Conservation (phyloP, 2,329 filamentous ascomycete species). For the Endoconidiophora laricicola region DNA sequence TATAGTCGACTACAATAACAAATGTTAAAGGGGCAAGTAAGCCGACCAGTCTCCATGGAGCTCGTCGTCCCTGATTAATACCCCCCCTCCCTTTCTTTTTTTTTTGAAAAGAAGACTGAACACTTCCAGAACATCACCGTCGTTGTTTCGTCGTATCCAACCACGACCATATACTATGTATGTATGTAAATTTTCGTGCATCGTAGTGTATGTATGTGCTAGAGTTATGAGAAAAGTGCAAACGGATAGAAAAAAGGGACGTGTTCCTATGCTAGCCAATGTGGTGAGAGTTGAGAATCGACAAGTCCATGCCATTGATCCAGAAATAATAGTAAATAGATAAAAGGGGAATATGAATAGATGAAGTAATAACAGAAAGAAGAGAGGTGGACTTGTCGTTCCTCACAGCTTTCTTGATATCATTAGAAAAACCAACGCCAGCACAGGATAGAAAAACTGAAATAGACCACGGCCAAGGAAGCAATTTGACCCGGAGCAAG, state of each 20-base stretch:
- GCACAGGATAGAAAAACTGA: constrained; percentile 10
- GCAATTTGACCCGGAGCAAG: constrained; percentile 10
- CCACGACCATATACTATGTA: too few relatives aligned
- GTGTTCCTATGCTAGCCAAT: background rate
- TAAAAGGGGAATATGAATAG: constrained; percentile 12
- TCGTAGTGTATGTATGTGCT: too few relatives aligned
- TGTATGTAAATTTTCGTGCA: too few relatives aligned
- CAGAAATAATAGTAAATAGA: constrained; percentile 8
- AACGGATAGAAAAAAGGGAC: constrained; percentile 1
- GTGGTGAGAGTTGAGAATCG: background rate
- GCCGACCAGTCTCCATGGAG: too few relatives aligned
- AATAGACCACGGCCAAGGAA: constrained; percentile 1
- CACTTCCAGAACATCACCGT: too few relatives aligned
- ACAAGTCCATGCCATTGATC: constrained; percentile 7
- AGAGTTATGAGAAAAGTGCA: background rate
- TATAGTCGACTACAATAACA: too few relatives aligned
- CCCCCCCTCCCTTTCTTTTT: too few relatives aligned
- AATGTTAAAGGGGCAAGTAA: too few relatives aligned
- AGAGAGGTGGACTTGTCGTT: constrained; percentile 6
- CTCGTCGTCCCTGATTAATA: too few relatives aligned
- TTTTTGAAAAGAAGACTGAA: too few relatives aligned
- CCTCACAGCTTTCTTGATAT: constrained; percentile 6
- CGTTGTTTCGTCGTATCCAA: too few relatives aligned
- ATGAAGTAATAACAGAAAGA: constrained; percentile 13
- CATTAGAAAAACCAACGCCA: constrained; percentile 13